A percentile compares a stretch with the other conserved stretches of the same genome.
phyloP scores from a whole-genome alignment of 179 eudicot species.

The Vitellaria paradoxa region DNA sequence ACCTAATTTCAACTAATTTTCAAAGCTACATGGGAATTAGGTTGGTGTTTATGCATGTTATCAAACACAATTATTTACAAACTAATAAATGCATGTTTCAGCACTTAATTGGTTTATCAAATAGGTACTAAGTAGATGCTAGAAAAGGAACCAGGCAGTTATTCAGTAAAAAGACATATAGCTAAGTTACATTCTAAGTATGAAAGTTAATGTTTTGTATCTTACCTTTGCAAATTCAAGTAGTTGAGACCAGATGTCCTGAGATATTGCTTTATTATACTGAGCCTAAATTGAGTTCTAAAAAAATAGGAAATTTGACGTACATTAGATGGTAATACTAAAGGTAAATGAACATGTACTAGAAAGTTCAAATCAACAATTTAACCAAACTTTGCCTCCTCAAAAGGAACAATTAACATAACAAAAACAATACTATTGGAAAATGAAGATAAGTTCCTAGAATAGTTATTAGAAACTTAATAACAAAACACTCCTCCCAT shows the following conservation, averaged over 20 bases:
- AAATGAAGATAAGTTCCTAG: not conserved
- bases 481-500: too few relatives aligned
- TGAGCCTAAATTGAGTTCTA: slow-evolving; percentile 49
- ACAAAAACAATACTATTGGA: slow-evolving; percentile 4
- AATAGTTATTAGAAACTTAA: too few relatives aligned
- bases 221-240: slow-evolving; percentile 85
- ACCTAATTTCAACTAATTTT: too few relatives aligned
- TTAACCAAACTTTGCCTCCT: not conserved
- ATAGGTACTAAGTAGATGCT: too few relatives aligned
- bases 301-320: not conserved
- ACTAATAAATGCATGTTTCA: too few relatives aligned
- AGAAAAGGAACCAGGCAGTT: too few relatives aligned
- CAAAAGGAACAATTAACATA: not conserved
- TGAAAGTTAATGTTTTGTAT: not conserved
- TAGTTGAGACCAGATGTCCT: slow-evolving; percentile 97
- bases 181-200: too few relatives aligned
- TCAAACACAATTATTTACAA: too few relatives aligned
- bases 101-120: too few relatives aligned
- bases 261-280: slow-evolving; percentile 91
- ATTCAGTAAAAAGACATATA: too few relatives aligned
- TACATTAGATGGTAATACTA: not conserved
- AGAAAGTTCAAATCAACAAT: not conserved
- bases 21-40: too few relatives aligned
- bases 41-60: too few relatives aligned
- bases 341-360: not conserved